Conservation (phyloP, 768 basidiomycete genomes). For the Kwoniella mangroviensis region DNA sequence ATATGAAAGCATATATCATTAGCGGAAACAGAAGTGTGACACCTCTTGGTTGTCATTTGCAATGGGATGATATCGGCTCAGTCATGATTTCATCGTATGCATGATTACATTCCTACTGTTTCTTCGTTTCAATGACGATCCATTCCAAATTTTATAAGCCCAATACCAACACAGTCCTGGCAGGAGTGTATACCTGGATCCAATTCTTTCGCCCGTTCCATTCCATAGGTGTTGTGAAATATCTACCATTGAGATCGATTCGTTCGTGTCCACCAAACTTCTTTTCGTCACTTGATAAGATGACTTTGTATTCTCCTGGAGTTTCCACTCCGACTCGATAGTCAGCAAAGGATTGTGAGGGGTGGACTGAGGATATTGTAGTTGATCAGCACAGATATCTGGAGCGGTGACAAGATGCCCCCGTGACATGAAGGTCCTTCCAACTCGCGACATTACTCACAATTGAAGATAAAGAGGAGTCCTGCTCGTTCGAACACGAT, state of each 20-base stretch:
- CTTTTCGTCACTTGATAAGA: constrained; percentile 83
- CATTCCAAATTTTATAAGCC: constrained; percentile 27
- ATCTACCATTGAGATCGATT: constrained; percentile 67
- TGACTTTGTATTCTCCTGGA: constrained; percentile 79
- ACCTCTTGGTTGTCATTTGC: neutral
- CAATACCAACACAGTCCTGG: constrained; percentile 50
- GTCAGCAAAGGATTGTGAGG: constrained; percentile 84
- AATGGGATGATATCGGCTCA: neutral
- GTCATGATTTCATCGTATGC: neutral
- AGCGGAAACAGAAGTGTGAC: too few species aligned
- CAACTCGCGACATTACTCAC: constrained; percentile 28
- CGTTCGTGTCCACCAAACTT: constrained; percentile 89
- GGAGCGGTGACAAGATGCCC: neutral
- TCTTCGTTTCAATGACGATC: neutral
- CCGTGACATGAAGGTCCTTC: neutral
- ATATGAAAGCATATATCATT: too few species aligned
- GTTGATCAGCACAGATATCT: neutral
- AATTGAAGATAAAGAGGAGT: constrained; percentile 95
- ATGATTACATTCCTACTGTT: constrained; percentile 4
- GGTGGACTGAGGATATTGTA: constrained; percentile 65
- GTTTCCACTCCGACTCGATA: constrained; percentile 89
- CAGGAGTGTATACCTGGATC: constrained; percentile 59
- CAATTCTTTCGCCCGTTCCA: constrained; percentile 95
- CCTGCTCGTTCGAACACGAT: constrained; percentile 92
- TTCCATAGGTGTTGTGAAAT: constrained; percentile 79